A percentile compares a stretch with the other conserved stretches of the same genome.
Evolutionary conservation across 495 filamentous ascomycete genomes (phyloP).

Genomic region (Gamarada debralockiae): DNA sequence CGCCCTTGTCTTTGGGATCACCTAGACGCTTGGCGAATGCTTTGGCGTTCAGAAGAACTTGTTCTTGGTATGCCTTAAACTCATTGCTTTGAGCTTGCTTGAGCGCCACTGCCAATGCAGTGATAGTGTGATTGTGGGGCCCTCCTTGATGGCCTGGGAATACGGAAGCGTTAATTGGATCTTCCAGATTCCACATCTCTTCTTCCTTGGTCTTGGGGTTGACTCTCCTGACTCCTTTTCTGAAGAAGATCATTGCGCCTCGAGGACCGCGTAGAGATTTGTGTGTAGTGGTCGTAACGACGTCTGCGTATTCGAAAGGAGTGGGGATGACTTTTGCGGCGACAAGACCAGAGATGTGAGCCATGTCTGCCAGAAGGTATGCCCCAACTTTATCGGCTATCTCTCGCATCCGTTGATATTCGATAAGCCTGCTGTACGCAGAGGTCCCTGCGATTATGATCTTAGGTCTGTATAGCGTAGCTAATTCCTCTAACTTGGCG

Average conservation of each 20-base stretch:
- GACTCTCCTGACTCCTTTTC: conserved; percentile 79
- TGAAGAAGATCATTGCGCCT: conserved; percentile 98
- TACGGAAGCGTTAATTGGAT: conserved; percentile 91
- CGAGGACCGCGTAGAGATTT: conserved; percentile 93
- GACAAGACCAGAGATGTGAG: conserved; percentile 94
- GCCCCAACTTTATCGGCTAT: conserved; percentile 88
- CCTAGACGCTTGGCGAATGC: conserved; percentile 76
- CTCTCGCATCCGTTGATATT: conserved; percentile 82
- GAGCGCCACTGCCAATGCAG: conserved; percentile 86
- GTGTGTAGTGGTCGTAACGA: conserved; percentile 98
- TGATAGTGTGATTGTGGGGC: conserved; percentile 98
- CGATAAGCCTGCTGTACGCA: conserved; percentile 90
- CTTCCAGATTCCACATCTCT: conserved; percentile 87
- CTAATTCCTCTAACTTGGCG: conserved; percentile 78
- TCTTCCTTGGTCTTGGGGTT: conserved; percentile 81
- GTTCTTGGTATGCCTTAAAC: conserved; percentile 84
- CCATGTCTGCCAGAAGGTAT: conserved; percentile 93
- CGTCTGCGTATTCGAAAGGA: conserved; percentile 85
- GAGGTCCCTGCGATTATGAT: conserved; percentile 93
- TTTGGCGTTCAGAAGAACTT: conserved; percentile 82
- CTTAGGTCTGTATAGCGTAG: conserved; percentile 86
- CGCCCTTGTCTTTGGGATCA: conserved; percentile 65
- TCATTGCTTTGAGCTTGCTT: conserved; percentile 89
- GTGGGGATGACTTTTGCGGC: conserved; percentile 85
- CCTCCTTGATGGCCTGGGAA: conserved; percentile 99